Percentiles rank a stretch among this genome's conserved stretches.
These are phyloP conservation scores for Nepenthes gracilis DNA, from an alignment of 148 eudicot genomes.

Conservation along the genomic window DNA sequence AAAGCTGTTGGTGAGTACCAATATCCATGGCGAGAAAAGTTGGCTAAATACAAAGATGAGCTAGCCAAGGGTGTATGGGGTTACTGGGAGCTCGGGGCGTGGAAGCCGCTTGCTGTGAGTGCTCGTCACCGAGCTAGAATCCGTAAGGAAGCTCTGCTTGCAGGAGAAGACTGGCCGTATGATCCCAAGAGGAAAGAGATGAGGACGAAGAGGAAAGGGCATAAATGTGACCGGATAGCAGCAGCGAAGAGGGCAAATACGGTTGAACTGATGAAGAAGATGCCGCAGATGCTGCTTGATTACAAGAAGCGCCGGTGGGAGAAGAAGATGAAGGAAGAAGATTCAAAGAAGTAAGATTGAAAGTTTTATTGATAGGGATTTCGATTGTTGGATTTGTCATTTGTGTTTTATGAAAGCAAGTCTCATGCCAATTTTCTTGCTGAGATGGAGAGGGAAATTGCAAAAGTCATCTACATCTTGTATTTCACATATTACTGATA, in stretches of 20 bases:
- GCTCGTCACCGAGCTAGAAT: conserved; percentile 9
- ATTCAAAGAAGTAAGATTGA: conserved; percentile 9
- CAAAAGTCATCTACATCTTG: no score
- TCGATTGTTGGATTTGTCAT: no score
- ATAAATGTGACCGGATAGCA: conserved; percentile 62
- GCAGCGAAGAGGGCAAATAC: conserved; percentile 71
- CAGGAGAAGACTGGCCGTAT: conserved; percentile 63
- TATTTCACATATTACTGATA: no score
- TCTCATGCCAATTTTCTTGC: no score
- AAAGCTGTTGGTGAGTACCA: conserved; percentile 65
- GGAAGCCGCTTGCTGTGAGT: conserved; percentile 5
- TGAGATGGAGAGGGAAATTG: no score
- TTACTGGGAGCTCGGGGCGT: conserved; percentile 88
- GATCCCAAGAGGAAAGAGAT: conserved; percentile 82
- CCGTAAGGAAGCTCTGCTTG: conserved; percentile 7
- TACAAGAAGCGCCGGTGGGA: conserved; percentile 85
- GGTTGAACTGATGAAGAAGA: conserved; percentile 69
- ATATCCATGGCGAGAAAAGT: conserved; percentile 79
- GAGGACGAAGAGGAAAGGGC: conserved; percentile 78
- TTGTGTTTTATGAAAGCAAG: no score
- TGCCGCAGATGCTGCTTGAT: conserved; percentile 80
- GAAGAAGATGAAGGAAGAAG: conserved; percentile 84
- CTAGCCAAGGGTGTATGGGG: conserved; percentile 90
- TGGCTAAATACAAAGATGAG: conserved; percentile 65
- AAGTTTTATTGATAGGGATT: no score